Percentiles rank a stretch among this genome's conserved stretches.
These are phyloP conservation scores for Penicillium macrosclerotiorum DNA, from an alignment of 495 filamentous ascomycete genomes.

Conservation along the genomic window DNA sequence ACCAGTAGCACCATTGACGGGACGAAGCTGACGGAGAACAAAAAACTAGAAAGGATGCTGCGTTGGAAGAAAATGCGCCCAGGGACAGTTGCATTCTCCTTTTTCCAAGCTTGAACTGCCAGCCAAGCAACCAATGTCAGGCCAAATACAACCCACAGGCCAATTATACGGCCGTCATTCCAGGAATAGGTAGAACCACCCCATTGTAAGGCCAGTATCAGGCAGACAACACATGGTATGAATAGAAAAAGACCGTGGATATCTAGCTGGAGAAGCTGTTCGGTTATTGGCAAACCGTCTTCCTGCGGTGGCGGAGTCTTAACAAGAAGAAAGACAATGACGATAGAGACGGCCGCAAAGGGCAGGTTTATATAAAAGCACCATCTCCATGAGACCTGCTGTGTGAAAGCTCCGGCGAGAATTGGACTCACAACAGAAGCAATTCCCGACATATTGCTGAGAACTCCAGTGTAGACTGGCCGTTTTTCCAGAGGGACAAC, in stretches of 20 bases:
- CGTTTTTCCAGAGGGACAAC: slow-evolving; percentile 64
- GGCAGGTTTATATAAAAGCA: slow-evolving; percentile 61
- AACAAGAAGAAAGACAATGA: slow-evolving; percentile 24
- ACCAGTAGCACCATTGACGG: slow-evolving; percentile 30
- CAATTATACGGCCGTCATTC: slow-evolving; percentile 47
- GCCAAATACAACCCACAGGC: slow-evolving; percentile 54
- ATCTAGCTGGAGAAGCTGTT: slow-evolving; percentile 26
- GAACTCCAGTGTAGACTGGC: slow-evolving; percentile 65
- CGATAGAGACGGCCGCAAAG: slow-evolving; percentile 46
- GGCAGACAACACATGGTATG: slow-evolving; percentile 31
- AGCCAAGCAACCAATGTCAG: slow-evolving; percentile 54
- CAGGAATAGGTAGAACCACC: slow-evolving; percentile 48
- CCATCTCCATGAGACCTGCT: slow-evolving; percentile 52
- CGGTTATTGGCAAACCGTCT: slow-evolving; percentile 6
- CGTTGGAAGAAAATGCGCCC: slow-evolving; percentile 55
- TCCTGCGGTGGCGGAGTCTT: slow-evolving; percentile 44
- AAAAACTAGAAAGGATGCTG: slow-evolving; percentile 40
- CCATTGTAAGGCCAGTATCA: slow-evolving; percentile 43
- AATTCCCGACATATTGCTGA: slow-evolving; percentile 70
- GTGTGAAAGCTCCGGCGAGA: slow-evolving; percentile 50
- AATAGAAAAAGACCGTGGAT: slow-evolving; percentile 28
- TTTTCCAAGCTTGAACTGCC: slow-evolving; percentile 55
- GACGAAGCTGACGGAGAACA: slow-evolving; percentile 5
- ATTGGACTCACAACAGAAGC: slow-evolving; percentile 67
- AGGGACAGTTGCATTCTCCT: slow-evolving; percentile 65